A percentile compares a stretch with the other conserved stretches of the same genome.
Conservation (phyloP, 2,329 filamentous ascomycete genomes). For the Stagonosporopsis chrysanthemi region DNA sequence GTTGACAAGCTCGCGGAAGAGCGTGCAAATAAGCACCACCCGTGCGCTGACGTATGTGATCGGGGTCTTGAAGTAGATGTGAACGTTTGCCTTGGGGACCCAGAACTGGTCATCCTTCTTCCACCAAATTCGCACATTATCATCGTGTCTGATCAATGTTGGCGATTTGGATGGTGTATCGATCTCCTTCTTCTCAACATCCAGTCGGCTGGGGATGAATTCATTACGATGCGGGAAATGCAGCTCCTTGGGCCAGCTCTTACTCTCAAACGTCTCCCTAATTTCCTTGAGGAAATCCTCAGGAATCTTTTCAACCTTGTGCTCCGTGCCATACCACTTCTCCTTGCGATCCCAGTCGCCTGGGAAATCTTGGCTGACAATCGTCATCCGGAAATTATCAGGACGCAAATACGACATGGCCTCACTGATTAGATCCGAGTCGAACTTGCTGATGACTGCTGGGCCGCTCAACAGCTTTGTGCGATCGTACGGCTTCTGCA, state of each 20-base stretch:
- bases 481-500: constrained; percentile 89
- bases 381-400: constrained; percentile 86
- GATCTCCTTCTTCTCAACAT: constrained; percentile 95
- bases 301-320: constrained; percentile 82
- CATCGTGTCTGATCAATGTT: constrained; percentile 84
- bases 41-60: constrained; percentile 80
- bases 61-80: constrained; percentile 80
- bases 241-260: constrained; percentile 71
- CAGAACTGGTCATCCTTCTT: constrained; percentile 99
- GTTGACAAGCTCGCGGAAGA: constrained; percentile 85
- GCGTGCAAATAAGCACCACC: constrained; percentile 76
- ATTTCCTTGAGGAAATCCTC: constrained; percentile 76
- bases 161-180: constrained; percentile 75
- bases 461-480: constrained; percentile 87
- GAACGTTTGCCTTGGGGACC: constrained; percentile 92
- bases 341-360: constrained; percentile 88
- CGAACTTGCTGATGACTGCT: constrained; percentile 78
- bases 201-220: constrained; percentile 91
- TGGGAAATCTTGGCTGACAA: constrained; percentile 84
- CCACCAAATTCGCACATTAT: constrained; percentile 84
- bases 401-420: constrained; percentile 78
- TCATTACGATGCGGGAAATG: constrained; percentile 93
- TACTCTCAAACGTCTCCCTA: constrained; percentile 66
- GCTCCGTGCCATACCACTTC: constrained; percentile 98
- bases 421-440: constrained; percentile 76